These are phyloP conservation scores for Neurospora terricola DNA, from an alignment of 495 filamentous ascomycete genomes.

Conservation along the genomic window DNA sequence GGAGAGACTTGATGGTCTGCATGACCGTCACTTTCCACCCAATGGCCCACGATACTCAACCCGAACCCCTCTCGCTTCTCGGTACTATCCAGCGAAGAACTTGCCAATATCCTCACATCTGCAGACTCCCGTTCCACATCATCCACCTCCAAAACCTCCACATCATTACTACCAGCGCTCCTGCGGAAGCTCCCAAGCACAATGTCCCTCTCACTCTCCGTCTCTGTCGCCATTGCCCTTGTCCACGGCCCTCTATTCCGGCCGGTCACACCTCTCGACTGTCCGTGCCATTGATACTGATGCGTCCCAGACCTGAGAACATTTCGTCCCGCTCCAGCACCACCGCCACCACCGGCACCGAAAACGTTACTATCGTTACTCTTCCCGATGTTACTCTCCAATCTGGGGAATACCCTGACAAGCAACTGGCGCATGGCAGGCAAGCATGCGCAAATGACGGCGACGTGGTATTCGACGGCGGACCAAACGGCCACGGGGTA, in stretches of 20 bases:
- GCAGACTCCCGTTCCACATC: not conserved
- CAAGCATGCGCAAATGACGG: not conserved
- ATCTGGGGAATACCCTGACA: not conserved
- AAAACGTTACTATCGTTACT: not conserved
- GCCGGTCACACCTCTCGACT: not conserved
- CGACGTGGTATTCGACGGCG: not conserved
- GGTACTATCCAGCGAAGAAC: not conserved
- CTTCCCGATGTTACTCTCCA: not conserved
- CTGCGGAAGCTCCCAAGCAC: not conserved
- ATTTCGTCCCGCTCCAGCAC: not conserved
- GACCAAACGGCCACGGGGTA: not conserved
- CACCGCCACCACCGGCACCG: not conserved
- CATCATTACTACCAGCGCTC: not conserved
- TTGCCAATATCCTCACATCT: not conserved
- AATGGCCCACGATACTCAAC: not conserved
- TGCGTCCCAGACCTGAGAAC: not conserved
- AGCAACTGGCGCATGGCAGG: not conserved
- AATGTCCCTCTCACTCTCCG: not conserved
- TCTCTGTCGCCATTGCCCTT: not conserved
- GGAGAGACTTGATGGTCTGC: not conserved
- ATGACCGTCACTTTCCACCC: not conserved
- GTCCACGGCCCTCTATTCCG: not conserved
- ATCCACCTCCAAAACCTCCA: not conserved
- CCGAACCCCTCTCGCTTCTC: not conserved
- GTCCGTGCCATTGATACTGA: not conserved